Evolutionary conservation across 2,329 filamentous ascomycete species (phyloP).

Genomic region (Fusarium scirpi): DNA sequence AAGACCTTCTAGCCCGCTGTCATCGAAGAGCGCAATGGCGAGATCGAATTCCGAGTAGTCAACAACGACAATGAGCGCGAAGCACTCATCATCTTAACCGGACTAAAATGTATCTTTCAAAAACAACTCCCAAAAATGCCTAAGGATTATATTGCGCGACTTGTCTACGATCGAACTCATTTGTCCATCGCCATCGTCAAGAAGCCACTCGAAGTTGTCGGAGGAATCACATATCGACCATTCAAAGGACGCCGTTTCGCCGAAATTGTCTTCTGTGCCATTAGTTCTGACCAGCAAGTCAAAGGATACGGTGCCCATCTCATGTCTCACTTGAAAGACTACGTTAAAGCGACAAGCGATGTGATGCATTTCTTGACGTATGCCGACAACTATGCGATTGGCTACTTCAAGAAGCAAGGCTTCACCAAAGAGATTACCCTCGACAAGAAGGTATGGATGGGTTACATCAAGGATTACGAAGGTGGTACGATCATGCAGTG

Average conservation of each 20-base stretch:
- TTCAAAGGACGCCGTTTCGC: constrained; percentile 94
- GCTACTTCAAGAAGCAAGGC: constrained; percentile 99
- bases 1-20: constrained; percentile 75
- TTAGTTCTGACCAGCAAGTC: constrained; percentile 97
- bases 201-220: constrained; percentile 93
- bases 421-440: constrained; percentile 99
- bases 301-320: constrained; percentile 98
- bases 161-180: constrained; percentile 97
- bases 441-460: constrained; percentile 94
- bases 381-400: constrained; percentile 98
- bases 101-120: constrained; percentile 97
- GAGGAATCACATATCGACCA: constrained; percentile 94
- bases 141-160: constrained; percentile 96
- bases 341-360: constrained; percentile 94
- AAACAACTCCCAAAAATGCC: constrained; percentile 99
- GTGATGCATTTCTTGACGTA: constrained; percentile 99
- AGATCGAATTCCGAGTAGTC: constrained; percentile 97
- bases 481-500: constrained; percentile 99
- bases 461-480: constrained; percentile 99
- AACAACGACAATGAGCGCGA: constrained; percentile 94
- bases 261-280: constrained; percentile 98
- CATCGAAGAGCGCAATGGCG: constrained; percentile 90
- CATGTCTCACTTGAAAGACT: constrained; percentile 98
- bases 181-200: constrained; percentile 97
- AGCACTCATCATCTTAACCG: constrained; percentile 93